phyloP scores from a whole-genome alignment of 768 basidiomycete genomes.

The Macrolepiota albuminosa region DNA sequence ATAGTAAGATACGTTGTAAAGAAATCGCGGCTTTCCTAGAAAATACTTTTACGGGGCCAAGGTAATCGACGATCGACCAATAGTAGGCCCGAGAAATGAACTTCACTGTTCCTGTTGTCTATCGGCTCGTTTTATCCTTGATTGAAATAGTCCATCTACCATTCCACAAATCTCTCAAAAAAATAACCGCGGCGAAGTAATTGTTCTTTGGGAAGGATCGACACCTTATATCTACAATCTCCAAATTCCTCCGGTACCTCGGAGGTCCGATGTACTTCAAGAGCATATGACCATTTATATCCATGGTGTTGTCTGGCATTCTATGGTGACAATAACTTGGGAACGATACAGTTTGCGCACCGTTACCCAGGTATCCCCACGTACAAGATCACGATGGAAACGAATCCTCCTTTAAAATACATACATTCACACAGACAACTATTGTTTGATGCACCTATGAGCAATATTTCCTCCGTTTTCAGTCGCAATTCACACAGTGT shows the following conservation, averaged over 20 bases:
- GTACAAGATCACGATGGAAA: conserved; percentile 1
- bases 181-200: neutral
- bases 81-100: too few species aligned
- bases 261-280: conserved; percentile 5
- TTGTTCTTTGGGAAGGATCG: neutral
- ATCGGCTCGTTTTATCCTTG: too few species aligned
- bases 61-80: neutral
- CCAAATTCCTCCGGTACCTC: neutral
- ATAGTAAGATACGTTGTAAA: neutral
- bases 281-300: neutral
- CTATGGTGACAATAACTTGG: neutral
- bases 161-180: neutral
- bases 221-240: neutral
- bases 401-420: neutral
- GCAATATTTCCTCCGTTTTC: neutral
- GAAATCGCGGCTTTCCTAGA: neutral
- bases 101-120: too few species aligned
- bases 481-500: neutral
- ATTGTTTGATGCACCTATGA: neutral
- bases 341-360: neutral
- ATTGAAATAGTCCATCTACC: neutral
- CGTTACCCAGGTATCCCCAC: neutral
- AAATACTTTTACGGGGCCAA: neutral
- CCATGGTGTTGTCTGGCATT: neutral
- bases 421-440: conserved; percentile 1